phyloP scores from a whole-genome alignment of 768 basidiomycete species.

The Psilocybe subaeruginosa region DNA sequence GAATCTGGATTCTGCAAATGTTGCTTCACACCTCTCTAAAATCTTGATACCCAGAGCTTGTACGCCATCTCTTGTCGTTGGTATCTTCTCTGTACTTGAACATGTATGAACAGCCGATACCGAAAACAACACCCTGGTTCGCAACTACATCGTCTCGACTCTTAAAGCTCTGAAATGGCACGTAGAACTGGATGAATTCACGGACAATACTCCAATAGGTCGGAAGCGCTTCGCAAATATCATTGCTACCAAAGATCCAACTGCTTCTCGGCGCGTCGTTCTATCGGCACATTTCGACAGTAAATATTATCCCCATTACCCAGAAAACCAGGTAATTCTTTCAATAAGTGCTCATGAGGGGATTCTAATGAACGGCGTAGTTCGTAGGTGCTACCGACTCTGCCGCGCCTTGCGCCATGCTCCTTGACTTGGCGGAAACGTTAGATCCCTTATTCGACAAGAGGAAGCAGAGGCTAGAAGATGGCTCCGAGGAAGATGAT shows the following conservation, averaged over 20 bases:
- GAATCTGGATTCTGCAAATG: conserved; percentile 67
- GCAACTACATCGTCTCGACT: conserved; percentile 77
- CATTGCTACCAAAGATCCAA: conserved; percentile 93
- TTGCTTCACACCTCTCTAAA: conserved; percentile 75
- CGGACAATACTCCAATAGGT: conserved; percentile 80
- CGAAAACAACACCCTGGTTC: conserved; percentile 78
- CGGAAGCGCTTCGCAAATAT: conserved; percentile 82
- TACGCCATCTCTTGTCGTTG: conserved; percentile 34
- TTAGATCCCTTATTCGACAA: conserved; percentile 73
- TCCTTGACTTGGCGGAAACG: conserved; percentile 90
- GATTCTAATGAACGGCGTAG: conserved; percentile 40
- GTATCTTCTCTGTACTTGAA: neutral
- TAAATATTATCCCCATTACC: conserved; percentile 78
- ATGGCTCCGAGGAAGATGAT: conserved; percentile 64
- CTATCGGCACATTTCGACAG: conserved; percentile 95
- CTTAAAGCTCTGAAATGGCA: conserved; percentile 83
- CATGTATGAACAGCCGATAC: conserved; percentile 56
- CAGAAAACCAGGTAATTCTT: conserved; percentile 70
- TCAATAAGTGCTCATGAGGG: neutral
- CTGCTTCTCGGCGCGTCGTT: conserved; percentile 77
- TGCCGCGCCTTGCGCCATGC: conserved; percentile 91
- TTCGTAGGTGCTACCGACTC: conserved; percentile 98
- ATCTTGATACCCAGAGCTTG: conserved; percentile 86
- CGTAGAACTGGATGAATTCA: conserved; percentile 84
- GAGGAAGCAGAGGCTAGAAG: conserved; percentile 55